Evolutionary conservation across 768 basidiomycete species (phyloP).

Genomic region (Mycena alexandri): DNA sequence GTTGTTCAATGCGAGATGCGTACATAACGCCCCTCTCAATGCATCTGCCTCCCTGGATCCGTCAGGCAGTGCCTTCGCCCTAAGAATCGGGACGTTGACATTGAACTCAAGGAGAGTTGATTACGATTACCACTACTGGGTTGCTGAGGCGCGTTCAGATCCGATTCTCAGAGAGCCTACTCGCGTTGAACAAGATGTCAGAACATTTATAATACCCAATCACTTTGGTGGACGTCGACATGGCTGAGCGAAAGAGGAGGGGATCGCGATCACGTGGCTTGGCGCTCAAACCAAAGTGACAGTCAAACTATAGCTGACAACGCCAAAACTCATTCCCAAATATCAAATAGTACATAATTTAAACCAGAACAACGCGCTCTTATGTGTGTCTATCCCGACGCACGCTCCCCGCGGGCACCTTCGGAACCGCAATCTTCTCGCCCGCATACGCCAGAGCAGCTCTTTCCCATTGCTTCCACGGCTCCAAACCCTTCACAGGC

Average conservation of each 20-base stretch:
- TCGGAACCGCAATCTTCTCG: not conserved
- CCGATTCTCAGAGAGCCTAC: not conserved
- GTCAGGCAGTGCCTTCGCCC: not conserved
- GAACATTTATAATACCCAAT: slow-evolving; percentile 87
- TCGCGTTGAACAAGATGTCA: slow-evolving; percentile 80
- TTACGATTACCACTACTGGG: not conserved
- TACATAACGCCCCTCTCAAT: slow-evolving; percentile 75
- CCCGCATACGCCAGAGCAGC: slow-evolving; percentile 36
- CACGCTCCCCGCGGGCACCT: slow-evolving; percentile 13
- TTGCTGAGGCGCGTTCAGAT: not conserved
- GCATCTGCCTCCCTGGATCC: slow-evolving; percentile 55
- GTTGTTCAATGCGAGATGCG: slow-evolving; percentile 18
- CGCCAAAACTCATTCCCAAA: too few species aligned
- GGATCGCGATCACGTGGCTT: too few species aligned
- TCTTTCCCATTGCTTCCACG: slow-evolving; percentile 66
- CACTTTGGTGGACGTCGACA: slow-evolving; percentile 39
- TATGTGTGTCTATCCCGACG: not conserved
- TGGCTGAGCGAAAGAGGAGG: too few species aligned
- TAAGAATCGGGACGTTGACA: not conserved
- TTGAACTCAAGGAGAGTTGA: too few species aligned
- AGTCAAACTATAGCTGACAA: too few species aligned
- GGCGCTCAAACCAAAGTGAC: too few species aligned
- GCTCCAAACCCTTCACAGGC: slow-evolving; percentile 65
- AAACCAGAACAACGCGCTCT: too few species aligned
- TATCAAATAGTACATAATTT: too few species aligned